Evolutionary conservation across 352 stramenopile species (phyloP), one percentile per base, ranked within the genome.

Genomic region (Globisporangium solare): DNA sequence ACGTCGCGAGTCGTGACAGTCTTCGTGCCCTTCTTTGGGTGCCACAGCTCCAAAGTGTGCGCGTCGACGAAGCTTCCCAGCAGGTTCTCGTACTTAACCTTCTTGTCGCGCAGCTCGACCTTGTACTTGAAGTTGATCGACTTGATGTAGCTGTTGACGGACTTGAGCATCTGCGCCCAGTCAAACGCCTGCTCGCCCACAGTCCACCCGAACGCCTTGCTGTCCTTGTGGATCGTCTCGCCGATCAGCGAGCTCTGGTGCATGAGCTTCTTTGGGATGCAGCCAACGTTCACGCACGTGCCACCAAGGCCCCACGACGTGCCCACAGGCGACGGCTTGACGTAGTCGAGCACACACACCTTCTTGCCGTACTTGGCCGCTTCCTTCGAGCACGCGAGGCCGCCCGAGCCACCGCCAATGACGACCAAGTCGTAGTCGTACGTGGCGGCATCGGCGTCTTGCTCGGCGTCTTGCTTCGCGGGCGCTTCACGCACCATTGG

Each of bases 201-300:
- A 21, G 64, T 73, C 80, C 97, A 97, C 47, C 96, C 96, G 60
- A 97, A 98, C 41, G 75, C 73, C 18, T 76, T 71, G 14, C 72
- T 66, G 69, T 98, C 96, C 47, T 88, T 78, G 56, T 92, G 75
- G 43, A 97, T 73, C 11, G 78, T 57, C 60, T 98, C 92, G 50
- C 91, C 86, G 3, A 98, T 76, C 32, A 98, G 58, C 39, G 94
- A 87, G 60, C 94, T 97, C 66, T 97, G 89, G 67, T 99, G 97
- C 90, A 99, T 99, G 14, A 99, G 78, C 71, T 99, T 99, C 78
- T 99, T 99, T 24, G 97, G 97, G 65, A 99, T 99, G 63, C 97
- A 99, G 17, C 97, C 97, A 6, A 99, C 97, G 70, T 99, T 99
- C 56, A 99, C 97, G 62, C 97, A 99, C 27, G 97, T 99, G 48